Percentiles rank a stretch among this genome's conserved stretches.
phyloP scores from a whole-genome alignment of 2,329 filamentous ascomycete species.

The Pseudogymnoascus sp. region DNA sequence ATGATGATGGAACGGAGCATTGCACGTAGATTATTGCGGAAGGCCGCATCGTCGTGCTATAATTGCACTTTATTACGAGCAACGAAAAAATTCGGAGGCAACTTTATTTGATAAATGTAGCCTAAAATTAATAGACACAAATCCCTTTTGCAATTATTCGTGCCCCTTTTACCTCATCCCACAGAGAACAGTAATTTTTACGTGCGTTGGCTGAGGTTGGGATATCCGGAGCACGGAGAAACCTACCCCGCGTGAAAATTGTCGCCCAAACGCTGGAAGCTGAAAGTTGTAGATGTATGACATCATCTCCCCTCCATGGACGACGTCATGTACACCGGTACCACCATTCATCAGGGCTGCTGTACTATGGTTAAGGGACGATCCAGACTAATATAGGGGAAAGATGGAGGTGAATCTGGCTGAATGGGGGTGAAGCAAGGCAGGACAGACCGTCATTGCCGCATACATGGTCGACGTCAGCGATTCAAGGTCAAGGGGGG shows the following conservation, averaged over 20 bases:
- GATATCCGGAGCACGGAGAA: neutral
- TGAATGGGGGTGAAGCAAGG: neutral
- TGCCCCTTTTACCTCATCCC: neutral
- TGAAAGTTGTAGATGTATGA: constrained; percentile 2
- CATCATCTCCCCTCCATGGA: neutral
- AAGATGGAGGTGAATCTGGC: neutral
- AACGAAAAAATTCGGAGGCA: neutral
- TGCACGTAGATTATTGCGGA: constrained; percentile 27
- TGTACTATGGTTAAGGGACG: neutral
- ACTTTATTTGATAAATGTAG: neutral
- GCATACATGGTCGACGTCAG: neutral
- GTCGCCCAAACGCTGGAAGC: neutral
- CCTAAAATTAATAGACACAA: neutral
- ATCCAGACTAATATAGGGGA: neutral
- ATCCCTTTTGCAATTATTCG: neutral
- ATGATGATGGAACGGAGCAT: constrained; percentile 36
- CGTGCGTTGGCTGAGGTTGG: neutral
- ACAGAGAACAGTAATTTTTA: neutral
- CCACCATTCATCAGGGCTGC: neutral
- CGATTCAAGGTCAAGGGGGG: neutral
- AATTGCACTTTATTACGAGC: neutral
- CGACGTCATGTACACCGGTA: constrained; percentile 1
- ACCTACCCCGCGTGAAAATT: neutral
- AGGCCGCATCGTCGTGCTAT: neutral
- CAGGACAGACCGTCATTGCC: constrained; percentile 5